A percentile compares a stretch with the other conserved stretches of the same genome.
Conservation (phyloP, 306 rosid species). For the Ormosia emarginata region DNA sequence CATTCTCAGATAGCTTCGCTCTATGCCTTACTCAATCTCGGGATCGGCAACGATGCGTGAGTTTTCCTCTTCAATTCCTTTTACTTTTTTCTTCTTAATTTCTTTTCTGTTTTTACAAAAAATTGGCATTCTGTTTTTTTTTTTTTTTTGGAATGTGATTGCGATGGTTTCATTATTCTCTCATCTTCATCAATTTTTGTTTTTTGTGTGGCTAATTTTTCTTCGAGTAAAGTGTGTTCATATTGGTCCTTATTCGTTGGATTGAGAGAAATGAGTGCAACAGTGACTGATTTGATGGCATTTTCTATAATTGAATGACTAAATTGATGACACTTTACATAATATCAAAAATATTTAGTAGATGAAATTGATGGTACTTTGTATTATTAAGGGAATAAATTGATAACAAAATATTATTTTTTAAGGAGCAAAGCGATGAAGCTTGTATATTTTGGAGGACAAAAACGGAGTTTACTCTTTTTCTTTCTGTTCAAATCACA, state of each 20-base stretch:
- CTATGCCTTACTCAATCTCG: conserved; percentile 93
- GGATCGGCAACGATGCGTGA: conserved; percentile 85
- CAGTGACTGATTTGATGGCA: too few species aligned
- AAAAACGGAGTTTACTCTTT: not conserved
- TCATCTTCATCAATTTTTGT: not conserved
- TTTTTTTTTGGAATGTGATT: not conserved
- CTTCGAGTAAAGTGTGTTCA: too few species aligned
- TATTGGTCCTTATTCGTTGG: too few species aligned
- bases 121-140: not conserved
- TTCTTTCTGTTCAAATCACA: too few species aligned
- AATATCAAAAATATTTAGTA: too few species aligned
- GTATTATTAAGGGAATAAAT: not conserved
- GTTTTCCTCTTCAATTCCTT: conserved; percentile 23
- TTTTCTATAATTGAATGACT: not conserved
- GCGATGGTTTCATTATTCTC: not conserved
- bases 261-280: too few species aligned
- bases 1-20: conserved; percentile 79
- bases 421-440: not conserved
- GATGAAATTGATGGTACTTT: not conserved
- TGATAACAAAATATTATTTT: too few species aligned
- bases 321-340: too few species aligned
- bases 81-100: not conserved
- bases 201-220: not conserved
- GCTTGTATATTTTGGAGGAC: not conserved
- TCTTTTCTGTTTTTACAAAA: not conserved